phyloP scores from a whole-genome alignment of 331 rosid genomes.

The Quercus phellos region DNA sequence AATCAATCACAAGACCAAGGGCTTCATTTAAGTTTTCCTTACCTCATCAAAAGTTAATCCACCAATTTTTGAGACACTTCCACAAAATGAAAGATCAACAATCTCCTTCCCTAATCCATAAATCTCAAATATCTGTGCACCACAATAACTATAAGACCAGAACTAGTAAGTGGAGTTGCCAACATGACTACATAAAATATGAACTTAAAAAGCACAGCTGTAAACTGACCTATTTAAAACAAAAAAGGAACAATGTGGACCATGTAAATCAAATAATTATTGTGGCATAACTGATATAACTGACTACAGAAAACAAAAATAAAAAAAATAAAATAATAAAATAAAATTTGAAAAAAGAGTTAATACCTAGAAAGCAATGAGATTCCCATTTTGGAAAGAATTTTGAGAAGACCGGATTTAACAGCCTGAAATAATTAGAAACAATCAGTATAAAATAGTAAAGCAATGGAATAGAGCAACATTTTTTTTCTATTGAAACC shows the following conservation, averaged over 20 bases:
- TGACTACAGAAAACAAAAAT: background rate
- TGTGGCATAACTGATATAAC: background rate
- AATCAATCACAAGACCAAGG: background rate
- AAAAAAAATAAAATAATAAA: background rate
- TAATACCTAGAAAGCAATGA: slow-evolving; percentile 93
- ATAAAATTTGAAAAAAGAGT: background rate
- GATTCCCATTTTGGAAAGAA: slow-evolving; percentile 99
- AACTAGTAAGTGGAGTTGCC: slow-evolving; percentile 25
- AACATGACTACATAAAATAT: background rate
- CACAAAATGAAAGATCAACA: slow-evolving; percentile 84
- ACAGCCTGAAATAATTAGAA: slow-evolving; percentile 63
- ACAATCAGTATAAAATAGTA: background rate
- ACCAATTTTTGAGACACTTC: slow-evolving; percentile 86
- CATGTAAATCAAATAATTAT: background rate
- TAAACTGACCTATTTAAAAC: background rate
- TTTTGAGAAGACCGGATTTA: slow-evolving; percentile 93
- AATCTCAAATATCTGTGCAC: slow-evolving; percentile 96
- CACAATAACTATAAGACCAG: slow-evolving; percentile 69
- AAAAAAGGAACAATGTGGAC: background rate
- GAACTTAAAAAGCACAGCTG: background rate
- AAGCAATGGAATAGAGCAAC: background rate
- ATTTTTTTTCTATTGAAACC: background rate
- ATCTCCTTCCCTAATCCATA: slow-evolving; percentile 90
- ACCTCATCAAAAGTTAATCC: slow-evolving; percentile 99
- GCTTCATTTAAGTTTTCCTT: slow-evolving; percentile 30